Evolutionary conservation across 208 protist genomes (phyloP).

Genomic region (Leishmania lainsoni): DNA sequence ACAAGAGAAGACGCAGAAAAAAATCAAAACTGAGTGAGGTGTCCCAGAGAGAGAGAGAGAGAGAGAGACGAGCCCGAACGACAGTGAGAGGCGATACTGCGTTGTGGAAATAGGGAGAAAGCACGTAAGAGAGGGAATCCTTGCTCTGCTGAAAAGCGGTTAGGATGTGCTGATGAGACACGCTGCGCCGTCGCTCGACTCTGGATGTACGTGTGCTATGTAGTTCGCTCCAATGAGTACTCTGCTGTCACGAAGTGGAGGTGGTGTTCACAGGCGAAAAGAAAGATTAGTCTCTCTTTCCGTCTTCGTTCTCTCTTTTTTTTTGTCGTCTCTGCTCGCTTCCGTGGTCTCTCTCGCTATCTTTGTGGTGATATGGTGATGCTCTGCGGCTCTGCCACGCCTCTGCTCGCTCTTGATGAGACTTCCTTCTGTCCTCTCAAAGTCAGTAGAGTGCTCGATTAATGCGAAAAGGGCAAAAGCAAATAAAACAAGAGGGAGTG

Average conservation of each 20-base stretch:
- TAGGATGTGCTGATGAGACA: neutral
- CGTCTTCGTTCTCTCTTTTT: neutral
- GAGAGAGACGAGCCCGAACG: neutral
- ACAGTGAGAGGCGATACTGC: neutral
- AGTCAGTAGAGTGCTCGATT: neutral
- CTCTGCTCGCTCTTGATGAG: neutral
- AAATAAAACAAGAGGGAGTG: neutral
- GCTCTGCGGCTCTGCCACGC: neutral
- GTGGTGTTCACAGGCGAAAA: neutral
- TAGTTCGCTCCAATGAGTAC: neutral
- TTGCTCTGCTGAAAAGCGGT: neutral
- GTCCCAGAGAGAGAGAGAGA: neutral
- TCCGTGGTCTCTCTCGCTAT: neutral
- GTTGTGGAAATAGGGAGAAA: neutral
- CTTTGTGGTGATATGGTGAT: neutral
- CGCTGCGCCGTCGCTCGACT: neutral
- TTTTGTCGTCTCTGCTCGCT: neutral
- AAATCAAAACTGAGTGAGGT: neutral
- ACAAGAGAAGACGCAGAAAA: neutral
- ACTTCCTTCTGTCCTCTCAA: neutral
- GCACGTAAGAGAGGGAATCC: neutral
- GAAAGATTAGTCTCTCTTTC: neutral
- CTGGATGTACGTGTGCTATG: neutral
- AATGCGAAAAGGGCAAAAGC: neutral
- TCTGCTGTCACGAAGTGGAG: neutral